Evolutionary conservation across 495 filamentous ascomycete species (phyloP), one percentile per base, ranked within the genome.

Genomic region (Penicillium canescens): DNA sequence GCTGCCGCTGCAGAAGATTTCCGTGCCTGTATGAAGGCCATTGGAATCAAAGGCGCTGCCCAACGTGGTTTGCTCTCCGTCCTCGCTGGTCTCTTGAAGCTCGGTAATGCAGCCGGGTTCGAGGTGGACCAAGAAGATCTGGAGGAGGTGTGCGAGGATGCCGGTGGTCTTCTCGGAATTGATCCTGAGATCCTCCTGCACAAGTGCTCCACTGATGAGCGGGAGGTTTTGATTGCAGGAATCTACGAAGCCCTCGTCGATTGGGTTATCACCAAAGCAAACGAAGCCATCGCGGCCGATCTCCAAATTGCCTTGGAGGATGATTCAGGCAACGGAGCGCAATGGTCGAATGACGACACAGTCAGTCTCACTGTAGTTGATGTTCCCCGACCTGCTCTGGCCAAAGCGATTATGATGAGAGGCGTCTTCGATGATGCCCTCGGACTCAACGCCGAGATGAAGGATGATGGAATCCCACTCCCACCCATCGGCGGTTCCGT

Each of bases 371-470:
- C 91, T 3, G 75, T 98, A 7, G 69, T 98, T 20, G 95, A 98
- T 64, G 79, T 97, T 10, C 92, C 94, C 2, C 80, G 85, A 56
- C 83, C 87, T 37, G 83, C 80, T 14, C 75, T 98, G 10, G 89
- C 90, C 42, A 96, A 91, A 65, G 94, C 95, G 2, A 71, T 92
- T 10, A 84, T 89, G 5, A 84, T 98, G 73, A 85, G 90, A 43
- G 89, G 89, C 3, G 84, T 98, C 31, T 98, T 98, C 63, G 92
- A 98, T 60, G 94, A 97, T 57, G 81, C 70, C 26, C 72, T 86
- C n/a, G 94, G 94, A 43, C 96, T 98, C 70, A 96, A 98, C 57
- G 82, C 86, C 1, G 94, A 98, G 69, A 98, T 98, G 93, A 94
- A 91, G 66, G 85, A 91, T 53, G 94, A 98, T 60, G 95, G 95